Percentiles rank a stretch among this genome's conserved stretches.
Conservation (phyloP, 108 stramenopile genomes). For the Hondaea fermentalgiana region DNA sequence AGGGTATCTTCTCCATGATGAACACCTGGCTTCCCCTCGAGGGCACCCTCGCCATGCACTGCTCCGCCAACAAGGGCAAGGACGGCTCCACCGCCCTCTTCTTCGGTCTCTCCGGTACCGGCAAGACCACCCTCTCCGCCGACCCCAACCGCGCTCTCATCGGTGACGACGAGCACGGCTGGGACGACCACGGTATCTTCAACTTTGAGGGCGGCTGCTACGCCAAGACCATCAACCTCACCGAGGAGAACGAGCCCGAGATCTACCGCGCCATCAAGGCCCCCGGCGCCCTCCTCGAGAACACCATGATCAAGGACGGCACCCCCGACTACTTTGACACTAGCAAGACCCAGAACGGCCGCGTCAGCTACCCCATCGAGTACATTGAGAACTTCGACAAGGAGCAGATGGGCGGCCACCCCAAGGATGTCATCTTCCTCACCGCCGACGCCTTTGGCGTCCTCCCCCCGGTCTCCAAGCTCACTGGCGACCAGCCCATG, state of each 20-base stretch:
- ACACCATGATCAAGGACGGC: constrained; percentile 57
- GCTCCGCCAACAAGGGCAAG: constrained; percentile 87
- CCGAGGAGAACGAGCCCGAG: constrained; percentile 86
- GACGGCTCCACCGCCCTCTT: constrained; percentile 81
- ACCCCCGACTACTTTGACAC: constrained; percentile 78
- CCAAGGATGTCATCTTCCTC: constrained; percentile 86
- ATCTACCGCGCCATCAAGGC: constrained; percentile 87
- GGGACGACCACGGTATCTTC: constrained; percentile 92
- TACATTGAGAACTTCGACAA: constrained; percentile 79
- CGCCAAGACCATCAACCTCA: constrained; percentile 91
- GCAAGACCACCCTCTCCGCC: constrained; percentile 90
- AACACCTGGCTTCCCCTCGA: constrained; percentile 88
- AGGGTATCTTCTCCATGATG: constrained; percentile 96
- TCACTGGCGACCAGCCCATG: constrained; percentile 85
- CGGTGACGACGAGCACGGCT: constrained; percentile 91
- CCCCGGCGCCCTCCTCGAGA: constrained; percentile 82
- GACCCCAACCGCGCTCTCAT: constrained; percentile 86
- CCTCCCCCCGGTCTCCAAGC: constrained; percentile 84
- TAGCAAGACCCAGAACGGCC: constrained; percentile 92
- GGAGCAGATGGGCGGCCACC: constrained; percentile 82
- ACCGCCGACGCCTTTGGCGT: constrained; percentile 96
- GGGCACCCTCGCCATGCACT: constrained; percentile 90
- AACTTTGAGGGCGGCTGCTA: constrained; percentile 99
- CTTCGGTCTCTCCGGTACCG: constrained; percentile 88
- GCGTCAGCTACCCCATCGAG: constrained; percentile 87